phyloP scores from a whole-genome alignment of 495 filamentous ascomycete species.

The Penicillium canescens region DNA sequence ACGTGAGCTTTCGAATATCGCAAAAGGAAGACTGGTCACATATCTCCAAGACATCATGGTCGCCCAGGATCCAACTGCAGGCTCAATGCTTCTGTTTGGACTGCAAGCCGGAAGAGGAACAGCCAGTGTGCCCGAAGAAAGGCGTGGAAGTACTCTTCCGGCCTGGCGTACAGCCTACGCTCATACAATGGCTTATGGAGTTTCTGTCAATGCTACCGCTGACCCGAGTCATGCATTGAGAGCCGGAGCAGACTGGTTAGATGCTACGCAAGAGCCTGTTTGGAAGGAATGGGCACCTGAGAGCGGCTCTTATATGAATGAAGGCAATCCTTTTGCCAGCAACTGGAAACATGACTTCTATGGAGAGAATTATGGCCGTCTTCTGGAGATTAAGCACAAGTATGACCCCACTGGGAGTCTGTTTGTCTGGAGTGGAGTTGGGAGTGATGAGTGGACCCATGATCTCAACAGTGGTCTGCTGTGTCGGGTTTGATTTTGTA shows the following conservation, averaged over 20 bases:
- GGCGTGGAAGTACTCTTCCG: slow-evolving; percentile 14
- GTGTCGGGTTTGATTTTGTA: slow-evolving; percentile 1
- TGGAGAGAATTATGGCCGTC: slow-evolving; percentile 48
- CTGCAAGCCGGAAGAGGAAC: slow-evolving; percentile 22
- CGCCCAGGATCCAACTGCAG: background rate
- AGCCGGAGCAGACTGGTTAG: slow-evolving; percentile 6
- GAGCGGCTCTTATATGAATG: slow-evolving; percentile 28
- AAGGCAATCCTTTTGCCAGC: slow-evolving; percentile 51
- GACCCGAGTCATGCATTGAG: background rate
- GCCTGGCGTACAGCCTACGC: slow-evolving; percentile 22
- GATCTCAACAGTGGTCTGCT: slow-evolving; percentile 19
- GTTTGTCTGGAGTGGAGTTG: slow-evolving; percentile 30
- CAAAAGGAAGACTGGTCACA: background rate
- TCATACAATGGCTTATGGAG: slow-evolving; percentile 18
- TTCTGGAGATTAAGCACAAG: slow-evolving; percentile 48
- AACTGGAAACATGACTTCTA: slow-evolving; percentile 62
- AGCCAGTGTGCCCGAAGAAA: background rate
- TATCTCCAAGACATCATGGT: slow-evolving; percentile 7
- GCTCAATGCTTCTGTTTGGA: slow-evolving; percentile 20
- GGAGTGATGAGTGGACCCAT: slow-evolving; percentile 25
- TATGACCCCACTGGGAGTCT: slow-evolving; percentile 52
- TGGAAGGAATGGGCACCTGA: slow-evolving; percentile 27
- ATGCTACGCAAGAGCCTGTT: slow-evolving; percentile 15
- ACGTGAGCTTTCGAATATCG: slow-evolving; percentile 21
- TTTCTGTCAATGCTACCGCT: slow-evolving; percentile 9